These are phyloP conservation scores for Penicillium crustosum DNA, from an alignment of 2,329 filamentous ascomycete species.

Conservation along the genomic window DNA sequence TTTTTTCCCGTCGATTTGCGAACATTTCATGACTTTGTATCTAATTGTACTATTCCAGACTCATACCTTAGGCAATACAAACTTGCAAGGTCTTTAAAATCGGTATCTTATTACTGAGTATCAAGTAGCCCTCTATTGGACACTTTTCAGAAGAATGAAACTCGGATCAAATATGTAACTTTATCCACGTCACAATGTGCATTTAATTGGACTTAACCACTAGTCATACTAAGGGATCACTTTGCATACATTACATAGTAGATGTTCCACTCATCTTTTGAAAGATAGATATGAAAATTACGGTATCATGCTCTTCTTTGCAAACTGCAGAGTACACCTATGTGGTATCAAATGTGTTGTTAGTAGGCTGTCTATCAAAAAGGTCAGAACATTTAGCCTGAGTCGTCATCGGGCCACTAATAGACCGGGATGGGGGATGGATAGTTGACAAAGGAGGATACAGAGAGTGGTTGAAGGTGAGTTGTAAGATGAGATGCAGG, in stretches of 20 bases:
- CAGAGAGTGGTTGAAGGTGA: not conserved
- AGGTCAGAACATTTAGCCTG: too few species aligned
- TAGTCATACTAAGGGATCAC: not conserved
- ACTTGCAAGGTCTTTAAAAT: not conserved
- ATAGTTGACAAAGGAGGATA: not conserved
- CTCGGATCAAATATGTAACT: not conserved
- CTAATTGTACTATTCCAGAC: not conserved
- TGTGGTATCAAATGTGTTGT: not conserved
- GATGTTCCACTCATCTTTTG: too few species aligned
- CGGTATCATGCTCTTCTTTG: not conserved
- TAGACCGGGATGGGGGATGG: not conserved
- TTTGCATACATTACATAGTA: too few species aligned
- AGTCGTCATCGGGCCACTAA: not conserved
- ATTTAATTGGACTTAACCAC: not conserved
- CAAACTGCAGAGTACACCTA: not conserved
- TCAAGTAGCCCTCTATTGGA: not conserved
- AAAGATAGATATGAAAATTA: not conserved
- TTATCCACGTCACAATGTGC: not conserved
- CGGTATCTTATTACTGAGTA: not conserved
- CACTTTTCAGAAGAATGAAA: not conserved
- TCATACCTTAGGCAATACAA: not conserved
- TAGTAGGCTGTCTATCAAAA: not conserved
- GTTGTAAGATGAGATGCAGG: not conserved
- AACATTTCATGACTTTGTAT: slow-evolving; percentile 8
- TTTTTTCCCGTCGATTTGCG: not conserved